Evolutionary conservation across 192 early-diverging fungal species (phyloP).

Genomic region (Coemansia sp.): DNA sequence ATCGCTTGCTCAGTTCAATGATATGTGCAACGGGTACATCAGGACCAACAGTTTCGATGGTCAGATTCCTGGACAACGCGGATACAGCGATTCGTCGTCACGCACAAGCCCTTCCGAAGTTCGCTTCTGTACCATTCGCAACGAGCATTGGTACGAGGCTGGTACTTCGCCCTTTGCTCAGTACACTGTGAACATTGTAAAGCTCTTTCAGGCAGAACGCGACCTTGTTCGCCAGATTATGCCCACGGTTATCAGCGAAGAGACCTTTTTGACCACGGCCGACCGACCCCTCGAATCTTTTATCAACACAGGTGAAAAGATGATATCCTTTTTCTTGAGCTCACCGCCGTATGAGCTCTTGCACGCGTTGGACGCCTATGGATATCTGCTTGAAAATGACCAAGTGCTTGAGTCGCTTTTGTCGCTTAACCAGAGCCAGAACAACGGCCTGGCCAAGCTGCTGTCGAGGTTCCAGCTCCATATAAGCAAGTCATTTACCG

Average conservation of each 20-base stretch:
- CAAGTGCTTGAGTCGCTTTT: conserved; percentile 21
- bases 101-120: conserved; percentile 25
- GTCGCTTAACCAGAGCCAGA: conserved; percentile 23
- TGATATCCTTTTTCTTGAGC: conserved; percentile 31
- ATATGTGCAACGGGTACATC: conserved; percentile 43
- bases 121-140: conserved; percentile 41
- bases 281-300: conserved; percentile 40
- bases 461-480: conserved; percentile 30
- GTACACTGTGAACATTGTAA: conserved; percentile 45
- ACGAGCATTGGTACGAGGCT: conserved; percentile 50
- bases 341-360: conserved; percentile 45
- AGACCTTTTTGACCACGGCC: conserved; percentile 29
- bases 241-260: conserved; percentile 43
- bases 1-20: conserved; percentile 47
- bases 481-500: conserved; percentile 38
- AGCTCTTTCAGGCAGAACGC: conserved; percentile 50
- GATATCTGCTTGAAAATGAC: conserved; percentile 45
- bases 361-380: conserved; percentile 47
- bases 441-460: conserved; percentile 33
- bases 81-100: conserved; percentile 11
- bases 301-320: conserved; percentile 39
- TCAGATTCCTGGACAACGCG: conserved; percentile 14
- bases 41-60: conserved; percentile 25
- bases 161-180: conserved; percentile 47
- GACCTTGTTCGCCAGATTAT: conserved; percentile 49